Evolutionary conservation across 208 protist species (phyloP).

Genomic region (Herpetomonas muscarum): DNA sequence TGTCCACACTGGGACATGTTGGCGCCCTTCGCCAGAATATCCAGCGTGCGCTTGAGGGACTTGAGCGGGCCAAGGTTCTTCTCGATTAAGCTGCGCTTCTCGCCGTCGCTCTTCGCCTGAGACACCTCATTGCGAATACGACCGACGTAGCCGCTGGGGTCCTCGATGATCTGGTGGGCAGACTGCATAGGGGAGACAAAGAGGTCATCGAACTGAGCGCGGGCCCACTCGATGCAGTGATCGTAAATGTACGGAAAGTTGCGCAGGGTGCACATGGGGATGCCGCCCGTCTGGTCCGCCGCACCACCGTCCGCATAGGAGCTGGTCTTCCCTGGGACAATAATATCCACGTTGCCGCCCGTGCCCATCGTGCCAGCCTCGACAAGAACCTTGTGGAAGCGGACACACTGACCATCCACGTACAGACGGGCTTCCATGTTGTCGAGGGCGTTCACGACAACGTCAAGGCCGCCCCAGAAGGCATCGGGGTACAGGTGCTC

Average conservation of each 20-base stretch:
- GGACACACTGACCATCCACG: conserved; percentile 95
- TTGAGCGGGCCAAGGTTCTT: conserved; percentile 68
- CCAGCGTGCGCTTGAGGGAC: conserved; percentile 44
- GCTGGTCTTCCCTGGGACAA: conserved; percentile 97
- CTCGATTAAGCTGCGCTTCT: conserved; percentile 70
- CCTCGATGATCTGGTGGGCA: conserved; percentile 77
- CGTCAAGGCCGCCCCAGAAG: conserved; percentile 95
- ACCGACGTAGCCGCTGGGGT: conserved; percentile 60
- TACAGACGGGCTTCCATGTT: conserved; percentile 98
- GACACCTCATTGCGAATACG: conserved; percentile 62
- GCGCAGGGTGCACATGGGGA: conserved; percentile 99
- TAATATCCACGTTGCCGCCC: conserved; percentile 97
- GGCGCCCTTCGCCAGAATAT: conserved; percentile 43
- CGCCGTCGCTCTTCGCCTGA: conserved; percentile 54
- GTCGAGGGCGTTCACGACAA: conserved; percentile 99
- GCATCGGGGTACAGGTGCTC: conserved; percentile 95
- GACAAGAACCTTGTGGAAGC: conserved; percentile 96
- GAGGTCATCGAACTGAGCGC: conserved; percentile 90
- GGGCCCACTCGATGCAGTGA: conserved; percentile 97
- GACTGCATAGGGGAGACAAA: conserved; percentile 86
- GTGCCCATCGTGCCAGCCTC: conserved; percentile 99
- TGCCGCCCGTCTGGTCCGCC: conserved; percentile 95
- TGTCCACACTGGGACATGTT: conserved; percentile 93
- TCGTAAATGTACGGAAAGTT: conserved; percentile 99
- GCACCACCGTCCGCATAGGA: conserved; percentile 96